These are phyloP conservation scores for Nicotiana otophora DNA, from an alignment of 257 asterid species.

Conservation along the genomic window DNA sequence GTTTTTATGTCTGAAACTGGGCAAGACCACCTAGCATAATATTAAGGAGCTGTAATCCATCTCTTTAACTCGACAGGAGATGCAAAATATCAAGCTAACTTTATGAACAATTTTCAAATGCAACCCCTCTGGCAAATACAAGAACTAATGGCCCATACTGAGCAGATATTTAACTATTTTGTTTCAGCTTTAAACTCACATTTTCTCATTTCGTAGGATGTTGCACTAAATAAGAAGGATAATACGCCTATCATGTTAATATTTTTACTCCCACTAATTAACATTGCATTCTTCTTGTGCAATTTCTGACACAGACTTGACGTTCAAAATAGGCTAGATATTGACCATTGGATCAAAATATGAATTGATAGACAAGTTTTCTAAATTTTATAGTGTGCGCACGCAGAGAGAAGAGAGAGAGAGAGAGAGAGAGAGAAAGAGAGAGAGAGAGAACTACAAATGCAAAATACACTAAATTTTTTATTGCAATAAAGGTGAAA, in stretches of 20 bases:
- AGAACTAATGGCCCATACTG: background rate
- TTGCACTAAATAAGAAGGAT: background rate
- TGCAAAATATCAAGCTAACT: background rate
- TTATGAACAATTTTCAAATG: background rate
- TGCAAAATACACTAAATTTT: background rate
- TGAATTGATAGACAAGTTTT: background rate
- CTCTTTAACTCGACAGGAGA: background rate
- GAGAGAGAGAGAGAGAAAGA: no score
- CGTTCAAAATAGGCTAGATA: background rate
- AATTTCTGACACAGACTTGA: background rate
- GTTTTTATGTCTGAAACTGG: background rate
- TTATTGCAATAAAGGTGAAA: background rate
- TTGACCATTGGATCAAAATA: background rate
- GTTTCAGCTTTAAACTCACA: background rate
- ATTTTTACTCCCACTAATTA: background rate
- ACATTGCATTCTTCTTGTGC: background rate
- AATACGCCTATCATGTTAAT: background rate
- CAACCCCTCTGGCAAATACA: background rate
- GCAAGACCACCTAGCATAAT: background rate
- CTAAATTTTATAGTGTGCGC: background rate
- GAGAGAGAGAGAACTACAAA: background rate
- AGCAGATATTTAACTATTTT: background rate
- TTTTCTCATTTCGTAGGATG: background rate
- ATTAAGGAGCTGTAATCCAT: background rate
- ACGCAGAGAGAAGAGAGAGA: no score